phyloP scores from a whole-genome alignment of 148 eudicot species.

The Dianthus caryophyllus region DNA sequence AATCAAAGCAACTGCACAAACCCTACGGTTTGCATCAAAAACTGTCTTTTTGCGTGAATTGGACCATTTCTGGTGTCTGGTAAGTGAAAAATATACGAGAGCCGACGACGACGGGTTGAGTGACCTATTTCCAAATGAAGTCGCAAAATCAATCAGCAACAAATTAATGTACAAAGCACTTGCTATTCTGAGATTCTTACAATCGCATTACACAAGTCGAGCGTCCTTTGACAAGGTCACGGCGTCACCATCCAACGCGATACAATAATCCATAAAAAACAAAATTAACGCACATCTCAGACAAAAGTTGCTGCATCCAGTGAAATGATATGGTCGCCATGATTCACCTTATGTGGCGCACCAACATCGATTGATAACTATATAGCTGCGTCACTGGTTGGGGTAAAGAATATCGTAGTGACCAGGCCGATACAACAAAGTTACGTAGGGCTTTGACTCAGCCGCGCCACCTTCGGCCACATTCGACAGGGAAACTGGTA shows the following conservation, averaged over 20 bases:
- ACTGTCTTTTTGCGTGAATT: no score
- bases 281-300: constrained; percentile 6
- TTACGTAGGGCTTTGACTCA: constrained; percentile 53
- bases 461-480: constrained; percentile 22
- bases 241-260: constrained; percentile 15
- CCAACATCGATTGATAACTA: constrained; percentile 4
- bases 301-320: not conserved
- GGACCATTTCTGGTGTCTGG: not conserved
- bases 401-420: constrained; percentile 90
- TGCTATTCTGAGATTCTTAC: constrained; percentile 6
- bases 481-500: constrained; percentile 38
- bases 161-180: constrained; percentile 9
- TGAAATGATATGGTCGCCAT: constrained; percentile 4
- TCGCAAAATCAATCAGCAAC: constrained; percentile 2
- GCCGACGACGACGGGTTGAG: no score
- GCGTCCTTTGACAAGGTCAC: not conserved
- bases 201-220: constrained; percentile 6
- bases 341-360: constrained; percentile 4
- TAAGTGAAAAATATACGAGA: no score
- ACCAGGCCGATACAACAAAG: constrained; percentile 90
- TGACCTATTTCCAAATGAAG: not conserved
- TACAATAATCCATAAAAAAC: constrained; percentile 8
- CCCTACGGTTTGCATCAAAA: no score
- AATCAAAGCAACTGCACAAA: no score
- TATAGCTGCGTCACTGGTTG: constrained; percentile 28